Evolutionary conservation across 805 yeast species (phyloP), one percentile per base, ranked within the genome.

Genomic region (Saccharomycopsis babjevae): DNA sequence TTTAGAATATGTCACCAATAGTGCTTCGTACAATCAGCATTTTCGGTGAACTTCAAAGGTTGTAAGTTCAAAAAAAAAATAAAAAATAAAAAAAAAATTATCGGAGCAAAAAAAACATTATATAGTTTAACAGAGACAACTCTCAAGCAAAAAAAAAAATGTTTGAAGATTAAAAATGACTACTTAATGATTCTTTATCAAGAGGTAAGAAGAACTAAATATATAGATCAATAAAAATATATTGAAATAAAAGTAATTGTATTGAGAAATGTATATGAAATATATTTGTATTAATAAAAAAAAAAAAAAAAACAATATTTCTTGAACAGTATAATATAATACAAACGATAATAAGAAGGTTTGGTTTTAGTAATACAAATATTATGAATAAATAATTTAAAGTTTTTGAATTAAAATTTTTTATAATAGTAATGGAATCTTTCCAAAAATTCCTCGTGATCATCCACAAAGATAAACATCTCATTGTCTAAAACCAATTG

Each of bases 361-460:
- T 22, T 18, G 20, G 32, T 46, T 10, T 20, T 46, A 46, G 52
- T 46, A 46, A 46, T 46, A 46, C 52, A 46, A 46, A 46, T 46
- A 22, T 16, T 46, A 46, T 46, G 52, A 46, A 46, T 25, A 22
- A 46, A 22, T 22, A 46, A 25, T 11, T 8, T 25, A 22, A 28
- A 46, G 32, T 46, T 46, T 3, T 40, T 40, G 52, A 46, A 34
- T 30, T 40, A 63, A 57, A 63, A 63, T 55, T 63, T 63, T 50
- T 61, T 63, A 22, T 57, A 63, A 56, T 61, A 61, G 39, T 61
- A 61, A 34, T 59, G 58, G 52, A 63, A 63, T 54, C 55, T 61
- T 30, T 61, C 66, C 32, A 63, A 52, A 25, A 63, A 63, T 52
- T 63, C 66, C 36, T 61, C 61, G 18, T 59, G 56, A 34, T 61